phyloP scores from a whole-genome alignment of 208 protist genomes.

The Trypanosoma lewisi region DNA sequence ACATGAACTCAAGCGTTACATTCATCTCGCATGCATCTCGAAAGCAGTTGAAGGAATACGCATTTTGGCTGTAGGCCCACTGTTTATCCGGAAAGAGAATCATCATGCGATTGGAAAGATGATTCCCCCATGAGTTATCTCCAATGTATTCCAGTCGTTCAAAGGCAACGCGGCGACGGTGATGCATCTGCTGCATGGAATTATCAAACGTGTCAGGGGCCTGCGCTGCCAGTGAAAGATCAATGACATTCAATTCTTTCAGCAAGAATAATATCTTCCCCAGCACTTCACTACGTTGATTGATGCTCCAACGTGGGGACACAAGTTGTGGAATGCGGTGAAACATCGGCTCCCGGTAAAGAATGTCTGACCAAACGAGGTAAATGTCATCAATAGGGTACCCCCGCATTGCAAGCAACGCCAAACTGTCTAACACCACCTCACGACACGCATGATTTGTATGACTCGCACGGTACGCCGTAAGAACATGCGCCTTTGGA shows the following conservation, averaged over 20 bases:
- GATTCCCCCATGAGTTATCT: constrained; percentile 69
- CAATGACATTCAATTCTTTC: constrained; percentile 44
- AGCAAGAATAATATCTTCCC: constrained; percentile 37
- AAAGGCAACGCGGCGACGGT: constrained; percentile 70
- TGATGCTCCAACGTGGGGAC: constrained; percentile 40
- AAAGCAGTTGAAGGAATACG: constrained; percentile 55
- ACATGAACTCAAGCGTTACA: constrained; percentile 71
- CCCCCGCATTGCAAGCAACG: constrained; percentile 60
- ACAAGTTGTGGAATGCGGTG: constrained; percentile 45
- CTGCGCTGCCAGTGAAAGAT: constrained; percentile 42
- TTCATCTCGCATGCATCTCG: constrained; percentile 85
- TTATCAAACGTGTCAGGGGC: constrained; percentile 21
- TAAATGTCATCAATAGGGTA: constrained; percentile 73
- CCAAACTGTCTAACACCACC: constrained; percentile 57
- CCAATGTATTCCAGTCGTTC: constrained; percentile 87
- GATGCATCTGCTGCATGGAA: constrained; percentile 20
- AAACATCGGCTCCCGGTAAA: constrained; percentile 49
- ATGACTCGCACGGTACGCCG: constrained; percentile 33
- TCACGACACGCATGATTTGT: constrained; percentile 67
- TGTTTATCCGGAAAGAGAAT: constrained; percentile 71
- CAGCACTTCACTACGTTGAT: constrained; percentile 49
- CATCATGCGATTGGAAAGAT: constrained; percentile 67
- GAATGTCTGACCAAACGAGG: constrained; percentile 57
- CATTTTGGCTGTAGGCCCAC: constrained; percentile 71
- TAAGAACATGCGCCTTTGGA: constrained; percentile 42